Evolutionary conservation across 495 filamentous ascomycete genomes (phyloP).

Genomic region (Penicillium manginii): DNA sequence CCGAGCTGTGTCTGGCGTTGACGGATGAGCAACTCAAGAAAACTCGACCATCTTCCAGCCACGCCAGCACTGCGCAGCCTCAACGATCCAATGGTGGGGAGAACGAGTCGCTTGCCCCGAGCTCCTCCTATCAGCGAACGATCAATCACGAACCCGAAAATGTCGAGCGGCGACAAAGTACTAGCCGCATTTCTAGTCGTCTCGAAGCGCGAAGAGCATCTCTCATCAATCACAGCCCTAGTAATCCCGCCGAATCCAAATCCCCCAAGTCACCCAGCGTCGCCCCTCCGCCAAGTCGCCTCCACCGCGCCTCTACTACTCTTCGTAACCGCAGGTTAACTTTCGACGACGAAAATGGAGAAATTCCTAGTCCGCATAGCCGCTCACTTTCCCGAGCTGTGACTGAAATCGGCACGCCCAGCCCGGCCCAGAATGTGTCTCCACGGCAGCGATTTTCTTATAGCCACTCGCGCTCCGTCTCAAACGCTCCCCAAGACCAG

Average conservation of each 20-base stretch:
- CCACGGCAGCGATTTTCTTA: slow-evolving; percentile 45
- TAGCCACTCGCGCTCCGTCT: slow-evolving; percentile 41
- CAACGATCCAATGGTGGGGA: slow-evolving; percentile 35
- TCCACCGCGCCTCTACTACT: slow-evolving; percentile 44
- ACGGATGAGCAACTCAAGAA: slow-evolving; percentile 51
- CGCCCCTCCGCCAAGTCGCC: slow-evolving; percentile 36
- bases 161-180: slow-evolving; percentile 47
- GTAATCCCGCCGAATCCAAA: slow-evolving; percentile 26
- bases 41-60: slow-evolving; percentile 31
- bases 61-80: slow-evolving; percentile 26
- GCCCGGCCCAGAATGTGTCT: slow-evolving; percentile 32
- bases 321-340: slow-evolving; percentile 39
- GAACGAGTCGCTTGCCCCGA: slow-evolving; percentile 35
- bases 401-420: slow-evolving; percentile 40
- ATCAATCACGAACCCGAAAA: slow-evolving; percentile 49
- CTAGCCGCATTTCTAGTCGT: slow-evolving; percentile 67
- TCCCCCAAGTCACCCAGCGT: slow-evolving; percentile 33
- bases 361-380: slow-evolving; percentile 24
- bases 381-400: slow-evolving; percentile 45
- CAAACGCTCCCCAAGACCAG: slow-evolving; percentile 28
- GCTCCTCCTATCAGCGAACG: slow-evolving; percentile 40
- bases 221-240: slow-evolving; percentile 50
- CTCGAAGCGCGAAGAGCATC: slow-evolving; percentile 74
- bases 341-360: slow-evolving; percentile 37
- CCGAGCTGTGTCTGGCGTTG: slow-evolving; percentile 87